Conservation (phyloP, 176 grass and related monocot genomes). For the Paspalum notatum region DNA sequence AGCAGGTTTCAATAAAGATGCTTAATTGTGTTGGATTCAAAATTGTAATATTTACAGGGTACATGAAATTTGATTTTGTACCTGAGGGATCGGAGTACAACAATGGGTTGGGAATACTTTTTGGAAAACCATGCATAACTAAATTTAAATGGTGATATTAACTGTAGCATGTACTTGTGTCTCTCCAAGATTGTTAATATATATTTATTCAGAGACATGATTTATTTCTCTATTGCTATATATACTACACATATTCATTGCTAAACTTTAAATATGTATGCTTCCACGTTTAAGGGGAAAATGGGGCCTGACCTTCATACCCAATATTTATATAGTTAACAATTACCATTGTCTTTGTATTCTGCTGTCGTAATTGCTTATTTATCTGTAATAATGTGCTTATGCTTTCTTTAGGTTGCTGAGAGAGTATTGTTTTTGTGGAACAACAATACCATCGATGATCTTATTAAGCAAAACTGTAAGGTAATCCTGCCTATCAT, state of each 20-base stretch:
- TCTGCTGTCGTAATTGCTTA: slow-evolving; percentile 1
- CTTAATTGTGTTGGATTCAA: not conserved
- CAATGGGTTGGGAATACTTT: too few relatives aligned
- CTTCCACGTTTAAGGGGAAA: not conserved
- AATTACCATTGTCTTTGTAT: not conserved
- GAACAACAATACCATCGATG: slow-evolving; percentile 36
- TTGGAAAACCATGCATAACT: not conserved
- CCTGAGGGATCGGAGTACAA: not conserved
- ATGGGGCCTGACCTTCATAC: not conserved
- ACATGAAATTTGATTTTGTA: slow-evolving; percentile 4
- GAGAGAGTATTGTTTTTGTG: slow-evolving; percentile 54
- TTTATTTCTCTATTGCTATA: not conserved
- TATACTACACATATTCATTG: not conserved
- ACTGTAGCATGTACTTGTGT: not conserved
- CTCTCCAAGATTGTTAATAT: not conserved
- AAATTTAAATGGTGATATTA: not conserved
- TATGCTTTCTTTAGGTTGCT: slow-evolving; percentile 47
- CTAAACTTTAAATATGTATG: not conserved
- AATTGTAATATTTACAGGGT: not conserved
- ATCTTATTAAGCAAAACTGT: slow-evolving; percentile 47
- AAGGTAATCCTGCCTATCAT: slow-evolving; percentile 51
- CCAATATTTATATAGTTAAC: not conserved
- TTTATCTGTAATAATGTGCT: not conserved
- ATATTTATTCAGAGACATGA: not conserved
- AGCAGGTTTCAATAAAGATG: not conserved